phyloP scores from a whole-genome alignment of 179 eudicot genomes.

The Camellia oleifera region DNA sequence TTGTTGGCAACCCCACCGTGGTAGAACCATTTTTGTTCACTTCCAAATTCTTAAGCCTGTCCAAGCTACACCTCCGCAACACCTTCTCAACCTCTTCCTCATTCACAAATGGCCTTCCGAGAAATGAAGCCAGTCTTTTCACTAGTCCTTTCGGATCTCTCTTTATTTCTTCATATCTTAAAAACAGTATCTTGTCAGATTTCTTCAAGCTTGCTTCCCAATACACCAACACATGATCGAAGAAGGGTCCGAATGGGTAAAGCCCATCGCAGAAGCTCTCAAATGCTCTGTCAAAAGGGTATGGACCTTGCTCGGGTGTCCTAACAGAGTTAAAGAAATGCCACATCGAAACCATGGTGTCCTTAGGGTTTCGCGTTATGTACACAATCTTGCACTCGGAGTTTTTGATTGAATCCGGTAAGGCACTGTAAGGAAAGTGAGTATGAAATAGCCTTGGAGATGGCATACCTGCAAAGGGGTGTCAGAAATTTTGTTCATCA shows the following conservation, averaged over 20 bases:
- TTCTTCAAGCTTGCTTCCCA: background rate
- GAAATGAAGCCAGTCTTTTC: no score
- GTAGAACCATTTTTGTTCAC: no score
- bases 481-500: background rate
- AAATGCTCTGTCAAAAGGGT: constrained; percentile 20
- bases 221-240: constrained; percentile 21
- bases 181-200: no score
- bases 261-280: constrained; percentile 26
- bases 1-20: no score
- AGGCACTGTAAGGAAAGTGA: constrained; percentile 16
- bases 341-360: constrained; percentile 25
- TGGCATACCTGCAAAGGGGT: constrained; percentile 1
- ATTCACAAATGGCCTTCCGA: no score
- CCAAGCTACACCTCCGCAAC: no score
- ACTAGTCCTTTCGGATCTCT: no score
- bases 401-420: constrained; percentile 19
- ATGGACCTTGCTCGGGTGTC: constrained; percentile 18
- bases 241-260: constrained; percentile 22
- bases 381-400: constrained; percentile 24
- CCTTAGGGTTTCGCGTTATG: constrained; percentile 5
- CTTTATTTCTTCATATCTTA: no score
- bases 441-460: constrained; percentile 27
- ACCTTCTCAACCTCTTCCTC: no score
- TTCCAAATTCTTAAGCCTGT: no score
- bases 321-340: constrained; percentile 22